These are phyloP conservation scores for Aurantiochytrium sp. DNA, from an alignment of 108 stramenopile genomes.

Conservation along the genomic window DNA sequence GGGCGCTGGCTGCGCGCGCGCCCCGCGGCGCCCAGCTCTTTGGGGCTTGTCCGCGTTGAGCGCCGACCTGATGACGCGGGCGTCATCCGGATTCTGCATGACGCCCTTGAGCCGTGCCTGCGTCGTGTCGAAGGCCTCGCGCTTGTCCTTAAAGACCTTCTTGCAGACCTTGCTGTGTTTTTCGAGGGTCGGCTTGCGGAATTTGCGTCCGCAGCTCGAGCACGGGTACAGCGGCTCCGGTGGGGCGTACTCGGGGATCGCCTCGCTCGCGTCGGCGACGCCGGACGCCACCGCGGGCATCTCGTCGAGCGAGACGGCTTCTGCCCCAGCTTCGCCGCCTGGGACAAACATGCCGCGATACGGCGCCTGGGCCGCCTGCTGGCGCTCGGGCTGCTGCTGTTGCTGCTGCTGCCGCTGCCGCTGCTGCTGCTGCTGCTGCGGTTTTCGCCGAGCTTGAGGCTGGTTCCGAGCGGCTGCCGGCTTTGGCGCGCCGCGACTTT, in stretches of 20 bases:
- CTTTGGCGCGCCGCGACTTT: no score
- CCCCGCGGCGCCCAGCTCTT: neutral
- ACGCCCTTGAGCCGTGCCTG: constrained; percentile 36
- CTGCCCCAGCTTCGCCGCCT: neutral
- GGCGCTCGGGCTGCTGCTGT: neutral
- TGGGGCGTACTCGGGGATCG: neutral
- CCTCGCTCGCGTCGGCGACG: neutral
- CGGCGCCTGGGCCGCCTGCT: neutral
- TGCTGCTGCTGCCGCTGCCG: no score
- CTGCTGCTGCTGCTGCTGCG: no score
- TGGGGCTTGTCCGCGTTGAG: no score
- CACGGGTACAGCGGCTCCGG: constrained; percentile 37
- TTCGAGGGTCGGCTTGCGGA: constrained; percentile 37
- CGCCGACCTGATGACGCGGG: neutral
- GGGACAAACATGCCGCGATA: neutral
- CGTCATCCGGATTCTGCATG: constrained; percentile 3
- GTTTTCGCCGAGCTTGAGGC: neutral
- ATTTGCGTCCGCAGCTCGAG: constrained; percentile 44
- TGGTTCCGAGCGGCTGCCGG: neutral
- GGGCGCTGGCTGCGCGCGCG: neutral
- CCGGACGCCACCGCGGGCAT: neutral
- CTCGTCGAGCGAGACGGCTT: neutral
- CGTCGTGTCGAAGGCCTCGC: constrained; percentile 46
- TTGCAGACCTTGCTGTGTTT: constrained; percentile 47
- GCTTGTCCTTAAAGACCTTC: constrained; percentile 53